Conservation (phyloP, 2,329 filamentous ascomycete genomes). For the Calonectria ilicicola region DNA sequence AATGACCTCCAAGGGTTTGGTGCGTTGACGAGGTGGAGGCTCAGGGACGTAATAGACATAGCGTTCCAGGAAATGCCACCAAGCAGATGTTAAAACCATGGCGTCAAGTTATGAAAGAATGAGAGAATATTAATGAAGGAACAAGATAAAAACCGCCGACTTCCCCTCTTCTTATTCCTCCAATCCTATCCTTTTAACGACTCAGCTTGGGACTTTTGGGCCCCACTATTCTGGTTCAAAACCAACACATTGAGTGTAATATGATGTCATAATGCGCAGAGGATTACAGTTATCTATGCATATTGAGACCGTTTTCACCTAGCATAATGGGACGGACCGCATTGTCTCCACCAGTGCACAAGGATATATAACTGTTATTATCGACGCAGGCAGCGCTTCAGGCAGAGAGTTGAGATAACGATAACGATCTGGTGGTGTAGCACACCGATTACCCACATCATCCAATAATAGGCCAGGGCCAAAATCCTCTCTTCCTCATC, state of each 20-base stretch:
- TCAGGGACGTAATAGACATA: constrained; percentile 27
- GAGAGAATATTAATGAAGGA: neutral
- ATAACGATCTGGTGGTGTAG: no score
- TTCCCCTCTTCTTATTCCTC: neutral
- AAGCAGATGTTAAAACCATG: neutral
- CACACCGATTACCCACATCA: no score
- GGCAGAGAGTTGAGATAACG: no score
- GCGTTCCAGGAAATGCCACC: neutral
- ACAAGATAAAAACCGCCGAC: neutral
- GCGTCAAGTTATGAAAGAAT: neutral
- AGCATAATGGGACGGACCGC: no score
- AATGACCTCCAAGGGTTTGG: constrained; percentile 49
- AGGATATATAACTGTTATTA: no score
- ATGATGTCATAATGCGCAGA: neutral
- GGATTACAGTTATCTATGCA: neutral
- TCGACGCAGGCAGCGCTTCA: no score
- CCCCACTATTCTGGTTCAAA: neutral
- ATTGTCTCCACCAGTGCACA: no score
- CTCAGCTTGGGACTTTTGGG: neutral
- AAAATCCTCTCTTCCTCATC: no score
- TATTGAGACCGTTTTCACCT: neutral
- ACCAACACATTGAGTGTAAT: neutral
- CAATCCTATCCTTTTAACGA: neutral
- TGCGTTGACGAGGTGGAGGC: constrained; percentile 37
- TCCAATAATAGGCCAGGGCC: no score